Evolutionary conservation across 2,329 filamentous ascomycete genomes (phyloP), one percentile per base, ranked within the genome.

Genomic region (Fusarium multiceps): DNA sequence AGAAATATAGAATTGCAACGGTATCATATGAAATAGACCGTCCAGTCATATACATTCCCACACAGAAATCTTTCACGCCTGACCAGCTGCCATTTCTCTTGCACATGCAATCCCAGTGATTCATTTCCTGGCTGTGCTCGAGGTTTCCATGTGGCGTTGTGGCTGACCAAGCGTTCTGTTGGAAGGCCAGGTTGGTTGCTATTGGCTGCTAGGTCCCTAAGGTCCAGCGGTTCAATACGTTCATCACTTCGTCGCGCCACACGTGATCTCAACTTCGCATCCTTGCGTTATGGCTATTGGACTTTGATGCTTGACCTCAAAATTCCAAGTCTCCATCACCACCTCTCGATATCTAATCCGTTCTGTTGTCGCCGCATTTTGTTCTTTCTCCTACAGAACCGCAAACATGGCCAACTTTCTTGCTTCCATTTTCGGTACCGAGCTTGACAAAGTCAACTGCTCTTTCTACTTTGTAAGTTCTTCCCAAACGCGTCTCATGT

Each of bases 381-480:
- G 23, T 47, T 57, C 34, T 63, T 42, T 47, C 34, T 6, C 46
- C 37, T 45, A 9, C 49, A 48, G 41, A 65, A 53, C 56, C 47
- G 28, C 65, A 75, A 82, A 54, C 63, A 97, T 97, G 94, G 94
- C 94, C 78, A 98, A 98, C 87, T 98, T 98, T 81, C 92, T 99
- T 81, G 96, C 96, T 78, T 97, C 94, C 80, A 99, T 99, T 85
- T 99, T 99, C 87, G 96, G 96, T 78, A 99, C 96, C 30, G 96
- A 99, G 88, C 96, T 98, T 83, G 96, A 99, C 90, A 99, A 95
- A 80, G 94, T 98, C 86, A 98, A 98, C 88, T 98, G 96, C 89
- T 96, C 92, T 61, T 99, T 99, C 89, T 99, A 99, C 90, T 84
- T 84, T 66, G 80, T 82, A 78, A 74, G 80, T 76, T 40, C 23